Evolutionary conservation across 352 stramenopile genomes (phyloP), one percentile per base, ranked within the genome.

Genomic region (Pythium biforme): DNA sequence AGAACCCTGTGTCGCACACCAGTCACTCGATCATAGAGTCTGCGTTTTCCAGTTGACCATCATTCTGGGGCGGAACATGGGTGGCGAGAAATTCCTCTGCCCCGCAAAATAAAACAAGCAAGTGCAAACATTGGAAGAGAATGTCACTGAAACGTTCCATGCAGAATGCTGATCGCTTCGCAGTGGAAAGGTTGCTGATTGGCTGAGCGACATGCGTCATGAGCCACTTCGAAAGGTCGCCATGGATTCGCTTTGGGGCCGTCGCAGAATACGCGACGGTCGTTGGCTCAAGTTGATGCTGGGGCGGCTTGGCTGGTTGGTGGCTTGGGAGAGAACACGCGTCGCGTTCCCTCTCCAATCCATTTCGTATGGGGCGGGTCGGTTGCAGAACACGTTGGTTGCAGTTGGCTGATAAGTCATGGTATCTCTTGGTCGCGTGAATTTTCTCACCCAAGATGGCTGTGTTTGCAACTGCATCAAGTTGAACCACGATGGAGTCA

Each of bases 1-100:
- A 48, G 47, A 55, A 62, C 17, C 33, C 29, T 23, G 31, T 62
- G 55, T 62, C 55, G 31, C 55, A 62, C 41, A 54, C 12, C 40
- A 37, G 20, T 19, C 27, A 45, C 40, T 17, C 26, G 23, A 2
- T 23, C 49, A 34, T 48, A n/a, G 33, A 53, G 26, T 12, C 3
- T 27, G 14, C 11, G 10, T 57, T 57, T 46, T 57, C 26, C 20
- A 33, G 19, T 1, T 1, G 31, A 62, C 55, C 55, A 55, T 40
- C 55, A 62, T 33, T 62, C 55, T 39, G 33, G n/a, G 7, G 3
- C 45, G 34, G 34, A 31, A 26, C 23, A 34, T 43, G 31, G 20
- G 26, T 47, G 33, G 50, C 37, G 37, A 43, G 37, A 43, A 43
- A n/a, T 43, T 43, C 37, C 17, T n/a, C 4, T 43, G 37, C 11